These are phyloP conservation scores for Phytophthora parvispora DNA, from an alignment of 352 stramenopile species.

Conservation along the genomic window DNA sequence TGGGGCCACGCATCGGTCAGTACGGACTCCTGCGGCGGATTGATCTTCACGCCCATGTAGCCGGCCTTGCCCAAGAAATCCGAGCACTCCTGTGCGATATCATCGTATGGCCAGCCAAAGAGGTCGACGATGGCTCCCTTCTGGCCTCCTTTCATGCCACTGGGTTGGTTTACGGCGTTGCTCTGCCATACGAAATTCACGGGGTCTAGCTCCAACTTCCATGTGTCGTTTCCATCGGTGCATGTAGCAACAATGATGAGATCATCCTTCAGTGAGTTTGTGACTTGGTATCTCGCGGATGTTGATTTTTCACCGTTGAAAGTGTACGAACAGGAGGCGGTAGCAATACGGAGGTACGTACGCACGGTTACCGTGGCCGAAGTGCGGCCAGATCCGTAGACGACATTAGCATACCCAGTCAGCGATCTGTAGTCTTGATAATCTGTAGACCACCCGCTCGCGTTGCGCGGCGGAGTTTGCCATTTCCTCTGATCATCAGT, in stretches of 20 bases:
- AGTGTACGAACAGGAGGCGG: constrained; percentile 41
- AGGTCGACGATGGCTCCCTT: constrained; percentile 75
- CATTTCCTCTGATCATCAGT: constrained; percentile 47
- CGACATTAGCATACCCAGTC: constrained; percentile 55
- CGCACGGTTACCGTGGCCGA: constrained; percentile 54
- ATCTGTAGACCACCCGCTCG: constrained; percentile 28
- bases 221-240: constrained; percentile 10
- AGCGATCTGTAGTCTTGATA: constrained; percentile 61
- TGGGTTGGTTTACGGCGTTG: constrained; percentile 38
- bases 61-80: constrained; percentile 72
- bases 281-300: constrained; percentile 27
- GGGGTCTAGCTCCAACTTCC: constrained; percentile 55
- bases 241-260: constrained; percentile 49
- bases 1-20: constrained; percentile 52
- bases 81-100: constrained; percentile 70
- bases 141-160: constrained; percentile 53
- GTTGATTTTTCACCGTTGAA: constrained; percentile 46
- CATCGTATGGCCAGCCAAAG: constrained; percentile 74
- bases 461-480: constrained; percentile 61
- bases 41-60: constrained; percentile 82
- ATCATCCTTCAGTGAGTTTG: constrained; percentile 30
- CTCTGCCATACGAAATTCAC: constrained; percentile 79
- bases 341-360: constrained; percentile 36
- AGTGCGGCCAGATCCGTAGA: constrained; percentile 39
- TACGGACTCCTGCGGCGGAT: constrained; percentile 67